Evolutionary conservation across 2,329 filamentous ascomycete species (phyloP).

Genomic region (Hymenoscyphus albidus): DNA sequence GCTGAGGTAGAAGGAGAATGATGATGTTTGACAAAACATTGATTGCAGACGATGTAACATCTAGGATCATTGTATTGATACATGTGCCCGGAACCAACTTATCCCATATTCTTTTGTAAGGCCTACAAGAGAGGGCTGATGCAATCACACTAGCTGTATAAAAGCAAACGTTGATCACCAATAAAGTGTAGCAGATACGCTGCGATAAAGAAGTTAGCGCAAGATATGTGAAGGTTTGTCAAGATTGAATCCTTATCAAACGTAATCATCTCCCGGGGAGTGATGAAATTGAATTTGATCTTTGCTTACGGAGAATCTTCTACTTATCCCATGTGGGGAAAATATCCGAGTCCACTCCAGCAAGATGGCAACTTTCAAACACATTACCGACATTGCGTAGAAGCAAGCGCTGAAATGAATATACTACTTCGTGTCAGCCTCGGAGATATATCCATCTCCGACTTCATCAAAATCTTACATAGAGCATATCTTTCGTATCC

Average conservation of each 20-base stretch:
- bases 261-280: no score
- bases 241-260: no score
- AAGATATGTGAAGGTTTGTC: no score
- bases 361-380: neutral
- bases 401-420: neutral
- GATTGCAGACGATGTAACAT: neutral
- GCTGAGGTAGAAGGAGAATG: slow-evolving; percentile 4
- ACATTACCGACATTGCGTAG: no score
- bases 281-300: neutral
- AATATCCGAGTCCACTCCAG: neutral
- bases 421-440: no score
- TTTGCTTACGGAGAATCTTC: neutral
- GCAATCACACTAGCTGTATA: neutral
- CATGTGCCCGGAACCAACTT: neutral
- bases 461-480: neutral
- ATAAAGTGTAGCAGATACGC: neutral
- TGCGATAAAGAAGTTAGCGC: no score
- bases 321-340: neutral
- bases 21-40: neutral
- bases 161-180: neutral
- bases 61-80: neutral
- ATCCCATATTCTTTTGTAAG: neutral
- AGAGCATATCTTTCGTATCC: neutral
- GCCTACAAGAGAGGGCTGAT: neutral
- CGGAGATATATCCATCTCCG: neutral